phyloP scores from a whole-genome alignment of 129 eudicot genomes.

The Flaveria robusta region DNA sequence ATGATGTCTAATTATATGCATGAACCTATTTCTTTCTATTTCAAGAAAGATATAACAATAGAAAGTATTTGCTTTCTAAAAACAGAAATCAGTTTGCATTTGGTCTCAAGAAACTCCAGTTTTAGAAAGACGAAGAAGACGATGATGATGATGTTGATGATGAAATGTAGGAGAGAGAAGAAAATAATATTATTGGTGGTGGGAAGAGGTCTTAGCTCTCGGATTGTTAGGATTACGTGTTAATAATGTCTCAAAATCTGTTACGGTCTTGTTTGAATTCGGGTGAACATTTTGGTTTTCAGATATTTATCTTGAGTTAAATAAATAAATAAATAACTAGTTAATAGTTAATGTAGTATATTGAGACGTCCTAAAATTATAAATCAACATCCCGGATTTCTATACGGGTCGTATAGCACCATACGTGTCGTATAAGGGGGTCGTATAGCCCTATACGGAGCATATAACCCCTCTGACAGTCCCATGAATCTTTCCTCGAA shows the following conservation, averaged over 20 bases:
- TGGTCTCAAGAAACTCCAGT: slow-evolving; percentile 30
- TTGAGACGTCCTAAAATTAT: too few relatives aligned
- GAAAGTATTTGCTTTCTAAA: slow-evolving; percentile 38
- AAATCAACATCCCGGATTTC: too few relatives aligned
- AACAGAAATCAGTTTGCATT: slow-evolving; percentile 37
- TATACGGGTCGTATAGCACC: too few relatives aligned
- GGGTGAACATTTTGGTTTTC: background rate
- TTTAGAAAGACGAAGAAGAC: slow-evolving; percentile 37
- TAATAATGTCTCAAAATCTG: background rate
- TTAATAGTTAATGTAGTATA: too few relatives aligned
- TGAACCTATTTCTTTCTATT: slow-evolving; percentile 35
- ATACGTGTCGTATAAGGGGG: too few relatives aligned
- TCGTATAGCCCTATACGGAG: too few relatives aligned
- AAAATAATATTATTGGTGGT: slow-evolving; percentile 34
- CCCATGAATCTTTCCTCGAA: too few relatives aligned
- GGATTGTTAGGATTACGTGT: slow-evolving; percentile 4
- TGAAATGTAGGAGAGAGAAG: slow-evolving; percentile 22
- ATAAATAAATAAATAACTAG: too few relatives aligned
- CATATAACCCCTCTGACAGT: too few relatives aligned
- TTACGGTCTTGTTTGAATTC: background rate
- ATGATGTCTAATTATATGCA: slow-evolving; percentile 45
- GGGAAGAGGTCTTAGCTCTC: slow-evolving; percentile 37
- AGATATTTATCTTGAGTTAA: background rate
- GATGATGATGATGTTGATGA: slow-evolving; percentile 22
- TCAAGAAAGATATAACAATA: slow-evolving; percentile 48